These are phyloP conservation scores for Hordeum vulgare DNA, from an alignment of 176 grass and related monocot genomes.

Conservation along the genomic window DNA sequence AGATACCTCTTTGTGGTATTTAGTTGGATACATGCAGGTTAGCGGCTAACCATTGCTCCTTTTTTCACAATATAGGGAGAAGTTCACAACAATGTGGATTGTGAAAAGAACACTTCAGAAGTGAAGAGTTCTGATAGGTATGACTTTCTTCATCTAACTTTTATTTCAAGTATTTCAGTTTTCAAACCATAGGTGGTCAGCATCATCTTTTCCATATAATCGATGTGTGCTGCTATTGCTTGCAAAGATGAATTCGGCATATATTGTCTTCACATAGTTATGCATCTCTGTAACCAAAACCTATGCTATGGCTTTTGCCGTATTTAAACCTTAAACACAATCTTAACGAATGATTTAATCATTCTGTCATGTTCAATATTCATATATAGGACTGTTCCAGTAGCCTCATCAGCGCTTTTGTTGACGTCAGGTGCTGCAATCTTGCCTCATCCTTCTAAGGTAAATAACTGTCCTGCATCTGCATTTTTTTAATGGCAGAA, in stretches of 20 bases:
- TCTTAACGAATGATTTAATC: background rate
- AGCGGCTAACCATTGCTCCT: background rate
- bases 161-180: conserved; percentile 16
- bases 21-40: background rate
- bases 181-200: background rate
- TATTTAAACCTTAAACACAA: background rate
- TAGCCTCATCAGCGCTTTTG: conserved; percentile 23
- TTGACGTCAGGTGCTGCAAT: conserved; percentile 72
- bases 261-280: conserved; percentile 16
- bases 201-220: background rate
- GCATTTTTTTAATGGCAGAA: background rate
- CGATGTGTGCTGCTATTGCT: background rate
- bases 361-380: conserved; percentile 18
- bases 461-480: conserved; percentile 14
- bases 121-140: conserved; percentile 36
- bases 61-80: conserved; percentile 14
- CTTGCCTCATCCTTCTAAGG: conserved; percentile 93
- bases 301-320: background rate
- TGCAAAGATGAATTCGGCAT: background rate
- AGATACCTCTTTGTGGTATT: background rate
- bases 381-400: conserved; percentile 13
- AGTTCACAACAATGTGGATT: background rate
- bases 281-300: conserved; percentile 8
- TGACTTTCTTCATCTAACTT: conserved; percentile 12
- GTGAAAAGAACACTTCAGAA: conserved; percentile 8